Evolutionary conservation across 768 basidiomycete genomes (phyloP), one percentile per base, ranked within the genome.

Genomic region (Collybia sordida): DNA sequence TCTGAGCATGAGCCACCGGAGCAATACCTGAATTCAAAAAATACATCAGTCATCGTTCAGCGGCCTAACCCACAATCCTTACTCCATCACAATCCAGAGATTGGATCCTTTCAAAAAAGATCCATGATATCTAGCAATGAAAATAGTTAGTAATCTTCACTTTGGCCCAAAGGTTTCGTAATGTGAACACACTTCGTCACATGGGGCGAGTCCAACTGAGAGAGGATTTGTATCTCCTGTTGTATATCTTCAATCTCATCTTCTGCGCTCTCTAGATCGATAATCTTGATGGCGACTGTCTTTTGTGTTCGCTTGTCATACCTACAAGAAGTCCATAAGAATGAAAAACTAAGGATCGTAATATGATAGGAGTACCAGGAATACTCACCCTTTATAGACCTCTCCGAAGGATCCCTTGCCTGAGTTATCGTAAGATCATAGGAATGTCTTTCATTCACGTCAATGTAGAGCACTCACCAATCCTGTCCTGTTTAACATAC

Each of bases 221-320:
- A 93, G 12, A 99, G 82, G 54, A 99, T 98, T 69, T 97, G 93
- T 49, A 99, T 98, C 69, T 99, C 97, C 67, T 97, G 93, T 61
- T 98, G 93, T 52, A 99, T 98, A 72, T 98, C 97, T 67, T 98
- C 97, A 64, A 98, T 98, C 74, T 99, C 97, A 64, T 99, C 97
- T 69, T 98, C 97, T 45, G 97, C 97, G 64, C 91, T 93, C 71
- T 99, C 97, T 25, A 99, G 82, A 75, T 98, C 95, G 66, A 99
- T 98, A 60, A 98, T 96, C 85, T 95, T 99, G 77, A 99, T 98
- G 39, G 97, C 97, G 21, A 99, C 97, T 0, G 96, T 94, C 74
- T 88, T 89, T 68, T 94, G 91, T 21, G 95, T 97, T 51, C 93
- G 81, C 65, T 93, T 93, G 72, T 98, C 95, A 62, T 91, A 98